Evolutionary conservation across 1,139 yeast genomes (phyloP), one percentile per base, ranked within the genome.

Genomic region (Williopsis jadinii): DNA sequence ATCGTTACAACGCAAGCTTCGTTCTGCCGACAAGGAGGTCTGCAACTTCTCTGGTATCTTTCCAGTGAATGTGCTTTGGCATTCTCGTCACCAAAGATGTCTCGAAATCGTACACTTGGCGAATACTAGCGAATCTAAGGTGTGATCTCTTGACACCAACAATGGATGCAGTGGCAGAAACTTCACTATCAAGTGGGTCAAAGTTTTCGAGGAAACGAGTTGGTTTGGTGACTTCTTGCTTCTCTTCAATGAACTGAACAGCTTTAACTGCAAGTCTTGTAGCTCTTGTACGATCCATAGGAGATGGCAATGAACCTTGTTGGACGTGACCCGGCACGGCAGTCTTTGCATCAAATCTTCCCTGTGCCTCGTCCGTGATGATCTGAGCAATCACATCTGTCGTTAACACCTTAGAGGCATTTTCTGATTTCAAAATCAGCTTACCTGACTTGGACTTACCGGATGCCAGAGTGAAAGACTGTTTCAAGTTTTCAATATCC

Each of bases 61-160:
- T 69, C 98, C 98, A 92, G 63, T 84, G 87, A 37, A 88, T 82
- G 49, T 72, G 70, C 70, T 85, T 88, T 50, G 97, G 96, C 77
- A 92, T 82, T 70, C 98, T 83, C 61, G 69, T 77, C 27, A 67
- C 70, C 40, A 84, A 64, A 53, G 84, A 87, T 14, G 98, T 87
- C 63, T 92, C 97, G 56, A 70, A 80, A 59, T 87, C 95, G 66
- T 84, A 88, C 53, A 92, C 72, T 48, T 75, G 76, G 58, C 84
- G 73, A 44, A 92, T 74, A 5, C 92, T 71, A 10, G 86, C 73
- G 67, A 85, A 87, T 48, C 65, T 77, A 57, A 90, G 70, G 58
- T 84, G 86, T 10, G 95, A 80, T 33, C 86, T 78, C 59, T 80
- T 78, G 48, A 90, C 75, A 53, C 98, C 97, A 52, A 92, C 68